A percentile compares a stretch with the other conserved stretches of the same genome.
These are phyloP conservation scores for Cordyceps militaris DNA, from an alignment of 2,329 filamentous ascomycete genomes.

Conservation along the genomic window DNA sequence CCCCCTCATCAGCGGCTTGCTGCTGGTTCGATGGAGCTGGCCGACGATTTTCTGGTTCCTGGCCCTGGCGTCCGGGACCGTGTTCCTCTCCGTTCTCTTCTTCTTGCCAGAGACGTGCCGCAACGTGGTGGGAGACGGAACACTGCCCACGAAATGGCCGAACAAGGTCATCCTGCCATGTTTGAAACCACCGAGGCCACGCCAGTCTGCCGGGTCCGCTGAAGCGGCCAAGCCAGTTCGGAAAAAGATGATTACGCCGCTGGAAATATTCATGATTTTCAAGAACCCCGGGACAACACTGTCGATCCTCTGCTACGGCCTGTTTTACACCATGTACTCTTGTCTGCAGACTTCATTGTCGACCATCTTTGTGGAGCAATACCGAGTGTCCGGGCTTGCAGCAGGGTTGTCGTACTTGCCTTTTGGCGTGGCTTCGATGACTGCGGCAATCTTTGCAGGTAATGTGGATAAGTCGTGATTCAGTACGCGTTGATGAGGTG, in stretches of 20 bases:
- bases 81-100: background rate
- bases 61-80: background rate
- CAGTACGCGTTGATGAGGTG: background rate
- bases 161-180: background rate
- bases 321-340: background rate
- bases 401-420: background rate
- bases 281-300: background rate
- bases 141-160: background rate
- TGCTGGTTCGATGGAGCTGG: slow-evolving; percentile 2
- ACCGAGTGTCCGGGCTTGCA: background rate
- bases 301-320: background rate
- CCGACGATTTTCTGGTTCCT: slow-evolving; percentile 1
- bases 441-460: background rate
- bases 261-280: background rate
- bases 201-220: background rate
- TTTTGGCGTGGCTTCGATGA: background rate
- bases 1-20: background rate
- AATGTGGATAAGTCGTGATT: background rate
- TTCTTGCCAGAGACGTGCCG: background rate
- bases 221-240: background rate
- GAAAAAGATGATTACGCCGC: background rate
- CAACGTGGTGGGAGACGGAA: background rate
- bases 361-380: slow-evolving; percentile 6
- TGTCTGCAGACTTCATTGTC: background rate
- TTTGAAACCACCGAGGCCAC: background rate